Evolutionary conservation across 345 rosid genomes (phyloP).

Genomic region (Cardamine chenopodiifolia): DNA sequence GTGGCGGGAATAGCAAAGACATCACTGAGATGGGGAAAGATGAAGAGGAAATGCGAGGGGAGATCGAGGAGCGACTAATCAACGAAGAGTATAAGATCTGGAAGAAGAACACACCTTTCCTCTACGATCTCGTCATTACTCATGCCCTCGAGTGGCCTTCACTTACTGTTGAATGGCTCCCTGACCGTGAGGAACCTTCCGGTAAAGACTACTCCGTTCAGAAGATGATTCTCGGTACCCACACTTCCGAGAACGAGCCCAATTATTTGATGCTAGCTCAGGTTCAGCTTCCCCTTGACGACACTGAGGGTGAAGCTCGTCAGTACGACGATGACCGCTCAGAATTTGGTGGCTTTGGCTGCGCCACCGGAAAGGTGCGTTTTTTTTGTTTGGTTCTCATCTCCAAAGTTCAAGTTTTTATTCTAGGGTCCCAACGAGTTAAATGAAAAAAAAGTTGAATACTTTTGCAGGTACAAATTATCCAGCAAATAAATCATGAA

Average conservation of each 20-base stretch:
- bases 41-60: conserved; percentile 96
- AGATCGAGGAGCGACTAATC: conserved; percentile 88
- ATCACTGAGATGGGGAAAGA: conserved; percentile 72
- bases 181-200: conserved; percentile 94
- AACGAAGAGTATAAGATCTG: conserved; percentile 98
- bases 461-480: conserved; percentile 73
- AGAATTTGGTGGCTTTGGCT: conserved; percentile 82
- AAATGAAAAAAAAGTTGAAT: background rate
- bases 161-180: conserved; percentile 95
- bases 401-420: background rate
- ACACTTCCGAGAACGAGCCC: conserved; percentile 97
- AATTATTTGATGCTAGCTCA: conserved; percentile 95
- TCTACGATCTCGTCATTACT: conserved; percentile 92
- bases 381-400: background rate
- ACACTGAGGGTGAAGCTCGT: conserved; percentile 88
- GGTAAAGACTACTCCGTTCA: conserved; percentile 93
- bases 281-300: conserved; percentile 94
- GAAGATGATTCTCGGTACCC: conserved; percentile 97
- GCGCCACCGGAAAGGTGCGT: conserved; percentile 84
- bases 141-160: conserved; percentile 99
- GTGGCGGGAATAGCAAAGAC: conserved; percentile 27
- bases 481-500: conserved; percentile 96
- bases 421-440: conserved; percentile 1
- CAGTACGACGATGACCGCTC: conserved; percentile 90
- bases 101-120: conserved; percentile 99